These are phyloP conservation scores for Quercus robur DNA, from an alignment of 306 rosid species.

Conservation along the genomic window DNA sequence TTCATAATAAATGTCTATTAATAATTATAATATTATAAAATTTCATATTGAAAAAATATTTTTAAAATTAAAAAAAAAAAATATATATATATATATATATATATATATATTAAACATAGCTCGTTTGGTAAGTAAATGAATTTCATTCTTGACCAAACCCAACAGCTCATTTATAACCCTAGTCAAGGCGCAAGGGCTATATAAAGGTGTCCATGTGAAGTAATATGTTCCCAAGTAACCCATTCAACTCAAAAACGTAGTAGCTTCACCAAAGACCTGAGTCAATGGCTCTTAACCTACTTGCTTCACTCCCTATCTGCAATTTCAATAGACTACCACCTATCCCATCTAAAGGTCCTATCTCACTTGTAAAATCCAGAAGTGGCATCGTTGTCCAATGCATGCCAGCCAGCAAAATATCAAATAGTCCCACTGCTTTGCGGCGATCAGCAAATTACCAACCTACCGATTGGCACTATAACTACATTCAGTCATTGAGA, in stretches of 20 bases:
- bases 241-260: neutral
- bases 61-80: too few relatives aligned
- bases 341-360: neutral
- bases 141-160: too few relatives aligned
- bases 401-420: neutral
- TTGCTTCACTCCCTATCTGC: neutral
- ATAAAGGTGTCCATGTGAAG: too few relatives aligned
- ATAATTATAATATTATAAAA: too few relatives aligned
- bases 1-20: too few relatives aligned
- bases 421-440: neutral
- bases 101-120: too few relatives aligned
- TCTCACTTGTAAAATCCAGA: neutral
- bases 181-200: too few relatives aligned
- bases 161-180: too few relatives aligned
- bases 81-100: too few relatives aligned
- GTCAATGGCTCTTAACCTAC: neutral
- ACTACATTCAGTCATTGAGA: conserved; percentile 5
- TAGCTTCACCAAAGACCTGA: neutral
- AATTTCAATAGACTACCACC: neutral
- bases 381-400: neutral
- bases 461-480: conserved; percentile 13
- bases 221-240: too few relatives aligned
- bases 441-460: neutral
- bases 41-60: too few relatives aligned
- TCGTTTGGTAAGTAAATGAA: too few relatives aligned